Evolutionary conservation across 768 basidiomycete genomes (phyloP), one percentile per base, ranked within the genome.

Genomic region (Melanogaster broomeanus): DNA sequence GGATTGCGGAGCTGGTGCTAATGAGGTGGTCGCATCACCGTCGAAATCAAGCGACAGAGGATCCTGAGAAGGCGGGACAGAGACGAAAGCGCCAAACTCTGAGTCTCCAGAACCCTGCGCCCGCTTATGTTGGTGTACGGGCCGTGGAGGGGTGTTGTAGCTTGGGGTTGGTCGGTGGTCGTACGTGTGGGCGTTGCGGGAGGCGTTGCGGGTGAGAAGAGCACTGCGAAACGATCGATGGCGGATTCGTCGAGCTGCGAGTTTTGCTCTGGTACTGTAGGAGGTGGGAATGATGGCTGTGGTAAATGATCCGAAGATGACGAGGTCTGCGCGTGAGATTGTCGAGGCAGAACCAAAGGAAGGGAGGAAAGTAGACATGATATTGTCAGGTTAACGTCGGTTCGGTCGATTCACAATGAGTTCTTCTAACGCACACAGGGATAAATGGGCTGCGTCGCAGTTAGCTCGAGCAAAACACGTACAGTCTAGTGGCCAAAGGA

Each of bases 1-100:
- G 3, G 21, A 37, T 4, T 18, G 37, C 3, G 35, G 18, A 27
- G 37, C 16, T 18, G 24, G 37, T 6, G 24, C 6, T 37, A 22
- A 16, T 27, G 45, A 28, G 42, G 13, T 22, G 3, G 33, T 2
- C 8, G 8, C 31, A 37, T 30, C 19, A 24, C 16, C n/a, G 15
- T 45, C 21, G 35, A 33, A 35, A 2, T 43, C 47, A 22, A 38
- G 45, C 12, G 52, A 15, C 40, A 63, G 37, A 63, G 84, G 82
- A 52, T 86, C 82, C 31, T 84, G 77, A 9, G 71, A 60, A 0
- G 77, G 68, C 0, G 79, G 71, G 1, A 85, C 82, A 4, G 80
- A 80, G 2, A 87, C 80, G 45, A 86, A 85, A 0, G 81, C 71
- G 10, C 84, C 83, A 60, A 84, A 85, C 18, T 86, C 84, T 0